Evolutionary conservation across 495 filamentous ascomycete species (phyloP), one percentile per base, ranked within the genome.

Genomic region (Penicillium coffeae): DNA sequence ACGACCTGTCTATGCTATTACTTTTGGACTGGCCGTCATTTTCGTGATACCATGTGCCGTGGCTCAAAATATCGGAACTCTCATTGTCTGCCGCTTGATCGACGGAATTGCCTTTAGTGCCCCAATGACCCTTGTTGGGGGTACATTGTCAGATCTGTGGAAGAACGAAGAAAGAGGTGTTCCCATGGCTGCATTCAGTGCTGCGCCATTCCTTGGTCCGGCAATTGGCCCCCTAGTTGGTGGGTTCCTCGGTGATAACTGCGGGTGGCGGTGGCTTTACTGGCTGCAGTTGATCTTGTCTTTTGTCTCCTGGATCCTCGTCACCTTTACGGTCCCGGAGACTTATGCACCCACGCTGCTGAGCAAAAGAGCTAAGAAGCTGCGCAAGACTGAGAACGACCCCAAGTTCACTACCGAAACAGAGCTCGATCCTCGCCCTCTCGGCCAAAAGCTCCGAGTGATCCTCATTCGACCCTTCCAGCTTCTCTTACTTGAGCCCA

Each of bases 181-280:
- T 21, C 86, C 88, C 2, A 90, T 92, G 87, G 87, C 87, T n/a
- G 85, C 86, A 22, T 92, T 90, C 66, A 83, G 77, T 21, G 86
- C 87, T 21, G 87, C 86, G 21, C 88, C 88, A 0, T 88, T 90
- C 57, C 72, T 89, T 25, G 88, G 87, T 3, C 87, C 87, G 36
- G 87, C 86, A 5, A 79, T 80, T 51, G 76, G 82, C 62, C 88
- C 88, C 8, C 76, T 94, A 6, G 75, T 83, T 19, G 88, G 89
- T 63, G 89, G 89, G 35, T 90, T 82, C 64, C 67, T 93, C 5
- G 73, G 75, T 10, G 83, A 88, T 54, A 76, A 76, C 3, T 68
- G 70, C 0, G 85, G 84, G 42, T 94, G 89, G 89, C 72, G 86
- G 48, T 94, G 88, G 88, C 73, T 92, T 2, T 92, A 90, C 72